Base-by-base conservation (phyloP, 208 protist genomes). In the Giardia muris region DNA sequence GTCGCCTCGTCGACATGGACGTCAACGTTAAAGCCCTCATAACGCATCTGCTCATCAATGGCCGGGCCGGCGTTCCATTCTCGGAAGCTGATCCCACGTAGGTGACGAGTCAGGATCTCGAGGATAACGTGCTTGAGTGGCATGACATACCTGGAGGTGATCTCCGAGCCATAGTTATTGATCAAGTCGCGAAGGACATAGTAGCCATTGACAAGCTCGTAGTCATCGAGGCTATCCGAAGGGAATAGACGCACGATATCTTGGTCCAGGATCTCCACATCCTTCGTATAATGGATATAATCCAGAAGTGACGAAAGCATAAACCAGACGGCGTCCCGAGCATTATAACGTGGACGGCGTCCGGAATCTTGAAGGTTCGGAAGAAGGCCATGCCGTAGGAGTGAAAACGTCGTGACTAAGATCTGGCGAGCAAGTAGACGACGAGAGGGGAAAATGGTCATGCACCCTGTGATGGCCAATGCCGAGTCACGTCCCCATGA, bases 291-390 rank as follows among this genome's bases (percentile, higher is more conserved):
- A 1, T 67, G 0, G 46, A 42, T 39, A 67, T 93, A 93, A 10
- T 46, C 0, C 0, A 90, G 43, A 30, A 93, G n/a, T 0, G 87
- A 19, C 30, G 93, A 88, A 0, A 96, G 43, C 87, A 89, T 96
- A 90, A 94, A 97, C 96, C 96, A 97, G 30, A 93, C 92, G 0
- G 95, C 94, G 92, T 97, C 96, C 47, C 96, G 91, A 0, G 92
- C 76, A 89, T 96, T 97, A 87, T 95, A 97, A 22, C 95, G 47
- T 10, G 95, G 87, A 30, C 92, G 93, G 0, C 87, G 0, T 4
- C 95, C 94, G 48, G 76, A 86, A 93, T 96, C 95, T 4, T 96
- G 86, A 46, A 97, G 92, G 92, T 97, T 97, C 0, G 96, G 96
- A 42, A 97, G 94, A 0, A 97, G 86, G 39, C 96, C 96, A 88